A percentile compares a stretch with the other conserved stretches of the same genome.
These are phyloP conservation scores for Xanthoconium purpureum DNA, from an alignment of 768 basidiomycete genomes.

Conservation along the genomic window DNA sequence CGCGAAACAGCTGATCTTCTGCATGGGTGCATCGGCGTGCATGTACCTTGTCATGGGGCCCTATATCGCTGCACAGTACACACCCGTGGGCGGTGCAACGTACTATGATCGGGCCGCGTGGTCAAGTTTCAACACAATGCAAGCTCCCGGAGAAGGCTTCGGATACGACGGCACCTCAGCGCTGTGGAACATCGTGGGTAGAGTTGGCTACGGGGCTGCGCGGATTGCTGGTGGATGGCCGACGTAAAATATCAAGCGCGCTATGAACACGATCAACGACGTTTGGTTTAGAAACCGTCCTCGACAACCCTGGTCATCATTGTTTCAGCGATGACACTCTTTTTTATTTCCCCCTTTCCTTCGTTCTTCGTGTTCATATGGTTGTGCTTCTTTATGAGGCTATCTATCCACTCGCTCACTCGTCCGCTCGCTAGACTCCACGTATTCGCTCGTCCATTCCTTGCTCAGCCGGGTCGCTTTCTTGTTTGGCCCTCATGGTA, in stretches of 20 bases:
- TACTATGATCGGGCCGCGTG: conserved; percentile 78
- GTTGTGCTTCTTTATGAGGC: conserved; percentile 13
- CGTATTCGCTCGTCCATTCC: conserved; percentile 5
- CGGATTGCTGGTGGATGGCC: conserved; percentile 77
- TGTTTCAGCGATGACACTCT: conserved; percentile 6
- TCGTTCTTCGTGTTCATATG: conserved; percentile 19
- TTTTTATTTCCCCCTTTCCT: not conserved
- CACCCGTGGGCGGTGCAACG: conserved; percentile 60
- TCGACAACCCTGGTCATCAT: conserved; percentile 7
- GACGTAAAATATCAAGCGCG: conserved; percentile 40
- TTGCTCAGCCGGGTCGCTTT: not conserved
- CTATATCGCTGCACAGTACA: conserved; percentile 54
- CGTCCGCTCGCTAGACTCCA: not conserved
- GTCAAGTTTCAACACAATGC: conserved; percentile 74
- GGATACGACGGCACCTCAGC: conserved; percentile 53
- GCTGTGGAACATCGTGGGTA: conserved; percentile 68
- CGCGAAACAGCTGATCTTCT: conserved; percentile 50
- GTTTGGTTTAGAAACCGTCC: not conserved
- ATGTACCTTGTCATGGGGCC: conserved; percentile 61
- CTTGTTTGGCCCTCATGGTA: not conserved
- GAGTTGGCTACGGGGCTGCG: conserved; percentile 73
- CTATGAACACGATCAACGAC: conserved; percentile 2
- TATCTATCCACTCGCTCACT: conserved; percentile 13
- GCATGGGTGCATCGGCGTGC: conserved; percentile 60
- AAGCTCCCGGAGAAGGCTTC: conserved; percentile 70